These are phyloP conservation scores for Aspergillus felis DNA, from an alignment of 2,329 filamentous ascomycete species.

Conservation along the genomic window DNA sequence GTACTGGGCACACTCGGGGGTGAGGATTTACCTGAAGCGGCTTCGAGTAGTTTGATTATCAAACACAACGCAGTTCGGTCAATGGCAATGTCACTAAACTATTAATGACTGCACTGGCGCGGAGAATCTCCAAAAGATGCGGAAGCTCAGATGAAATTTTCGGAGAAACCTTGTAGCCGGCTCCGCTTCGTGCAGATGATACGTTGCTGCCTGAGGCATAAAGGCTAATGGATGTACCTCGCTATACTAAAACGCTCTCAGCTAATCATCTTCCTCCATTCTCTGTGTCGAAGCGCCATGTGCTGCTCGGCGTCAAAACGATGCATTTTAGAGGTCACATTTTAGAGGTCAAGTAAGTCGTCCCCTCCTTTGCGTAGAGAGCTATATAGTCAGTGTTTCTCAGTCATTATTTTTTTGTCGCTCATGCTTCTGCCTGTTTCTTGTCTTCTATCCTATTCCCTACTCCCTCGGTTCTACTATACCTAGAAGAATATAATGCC, in stretches of 20 bases:
- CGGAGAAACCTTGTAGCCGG: conserved; percentile 27
- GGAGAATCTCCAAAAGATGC: conserved; percentile 10
- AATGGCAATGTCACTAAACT: not conserved
- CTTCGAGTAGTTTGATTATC: not conserved
- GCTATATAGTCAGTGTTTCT: conserved; percentile 3
- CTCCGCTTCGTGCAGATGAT: conserved; percentile 8
- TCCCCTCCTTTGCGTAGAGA: conserved; percentile 7
- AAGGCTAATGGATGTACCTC: not conserved
- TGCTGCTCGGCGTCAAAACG: conserved; percentile 17
- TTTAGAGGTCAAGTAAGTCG: conserved; percentile 11
- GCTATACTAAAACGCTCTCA: not conserved
- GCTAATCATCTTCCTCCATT: conserved; percentile 8
- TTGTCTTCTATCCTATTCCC: conserved; percentile 1
- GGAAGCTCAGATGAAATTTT: conserved; percentile 32
- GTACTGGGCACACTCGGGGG: not conserved
- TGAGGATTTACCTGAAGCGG: not conserved
- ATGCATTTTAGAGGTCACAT: conserved; percentile 14
- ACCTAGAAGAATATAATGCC: conserved; percentile 36
- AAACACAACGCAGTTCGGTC: not conserved
- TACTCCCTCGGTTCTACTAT: conserved; percentile 4
- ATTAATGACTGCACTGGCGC: not conserved
- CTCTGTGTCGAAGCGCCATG: conserved; percentile 16
- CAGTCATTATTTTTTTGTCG: conserved; percentile 1
- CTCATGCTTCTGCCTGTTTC: not conserved
- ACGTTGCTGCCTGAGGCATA: conserved; percentile 1